Evolutionary conservation across 2,329 filamentous ascomycete genomes (phyloP), one percentile per base, ranked within the genome.

Genomic region (Tolypocladium ovalisporum): DNA sequence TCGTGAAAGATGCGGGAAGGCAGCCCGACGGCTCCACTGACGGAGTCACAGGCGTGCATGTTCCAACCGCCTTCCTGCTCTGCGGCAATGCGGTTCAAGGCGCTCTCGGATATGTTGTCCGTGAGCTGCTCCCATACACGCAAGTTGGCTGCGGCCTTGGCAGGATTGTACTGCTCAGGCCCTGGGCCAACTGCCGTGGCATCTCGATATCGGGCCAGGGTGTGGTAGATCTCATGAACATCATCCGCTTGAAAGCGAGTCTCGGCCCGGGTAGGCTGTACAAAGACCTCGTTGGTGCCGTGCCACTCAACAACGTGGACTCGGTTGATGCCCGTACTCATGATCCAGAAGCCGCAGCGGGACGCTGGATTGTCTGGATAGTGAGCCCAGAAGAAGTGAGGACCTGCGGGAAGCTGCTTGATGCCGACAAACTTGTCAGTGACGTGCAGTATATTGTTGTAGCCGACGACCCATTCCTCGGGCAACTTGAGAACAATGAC

Each of bases 341-440:
- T 67, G 56, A 85, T 73, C 82, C 83, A 86, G 65, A 79, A 83
- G 6, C 81, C 84, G 56, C 74, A 79, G 4, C 83, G 76, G 35
- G 75, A 68, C 2, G 80, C 79, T 22, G 75, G 71, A 22, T 73
- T 72, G 2, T 72, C 71, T 0, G 76, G 73, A 27, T 80, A 74
- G 2, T 82, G 74, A 34, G 79, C 76, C 82, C 82, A 86, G 58
- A 85, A 72, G 58, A 86, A 79, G 65, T 86, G 84, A 17, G 78
- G 67, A 0, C 84, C 84, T 0, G 72, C 65, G 0, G 82, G 80
- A 32, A 86, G 71, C 56, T 81, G 74, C 27, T 76, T 76, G 58
- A 86, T 73, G 24, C 83, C 83, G 9, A 71, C 70, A 62, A 85
- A 81, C 27, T 75, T 68, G 44, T 68, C 71, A 6, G 74, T 73